phyloP scores from a whole-genome alignment of 2,329 filamentous ascomycete genomes.

The Chaetomium strumarium region DNA sequence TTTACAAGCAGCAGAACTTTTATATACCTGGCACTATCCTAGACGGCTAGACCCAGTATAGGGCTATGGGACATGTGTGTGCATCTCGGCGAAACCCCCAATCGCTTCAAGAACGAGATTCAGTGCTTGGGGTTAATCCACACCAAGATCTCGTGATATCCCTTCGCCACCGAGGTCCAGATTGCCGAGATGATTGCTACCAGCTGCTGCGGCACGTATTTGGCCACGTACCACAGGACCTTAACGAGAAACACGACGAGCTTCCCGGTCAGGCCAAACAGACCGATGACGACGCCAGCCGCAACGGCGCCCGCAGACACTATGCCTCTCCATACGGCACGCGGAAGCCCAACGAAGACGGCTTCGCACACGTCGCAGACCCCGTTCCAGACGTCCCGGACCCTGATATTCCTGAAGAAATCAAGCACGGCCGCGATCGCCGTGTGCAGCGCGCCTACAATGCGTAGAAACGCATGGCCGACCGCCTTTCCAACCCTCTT shows the following conservation, averaged over 20 bases:
- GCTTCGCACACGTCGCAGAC: conserved; percentile 27
- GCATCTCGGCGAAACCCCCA: no score
- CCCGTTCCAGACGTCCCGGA: conserved; percentile 37
- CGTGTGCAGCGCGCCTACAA: conserved; percentile 35
- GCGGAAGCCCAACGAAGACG: conserved; percentile 25
- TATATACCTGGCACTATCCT: no score
- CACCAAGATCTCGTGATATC: conserved; percentile 32
- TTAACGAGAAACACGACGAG: conserved; percentile 25
- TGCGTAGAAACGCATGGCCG: conserved; percentile 22
- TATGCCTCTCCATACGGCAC: conserved; percentile 25
- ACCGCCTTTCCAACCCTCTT: conserved; percentile 26
- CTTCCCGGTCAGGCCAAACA: conserved; percentile 30
- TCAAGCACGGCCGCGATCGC: conserved; percentile 29
- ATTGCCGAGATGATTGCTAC: conserved; percentile 30
- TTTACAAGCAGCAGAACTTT: no score
- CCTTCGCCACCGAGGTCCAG: conserved; percentile 29
- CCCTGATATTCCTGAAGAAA: conserved; percentile 33
- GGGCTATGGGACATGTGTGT: no score
- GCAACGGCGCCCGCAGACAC: conserved; percentile 22
- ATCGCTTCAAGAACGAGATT: background rate
- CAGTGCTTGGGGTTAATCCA: conserved; percentile 34
- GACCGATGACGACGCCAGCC: conserved; percentile 26
- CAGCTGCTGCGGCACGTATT: conserved; percentile 32
- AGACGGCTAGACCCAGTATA: no score
- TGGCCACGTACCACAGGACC: conserved; percentile 28